A percentile compares a stretch with the other conserved stretches of the same genome.
These are phyloP conservation scores for Cystobasidiaceae sp. DNA, from an alignment of 1,284 basidiomycete species.

Conservation along the genomic window DNA sequence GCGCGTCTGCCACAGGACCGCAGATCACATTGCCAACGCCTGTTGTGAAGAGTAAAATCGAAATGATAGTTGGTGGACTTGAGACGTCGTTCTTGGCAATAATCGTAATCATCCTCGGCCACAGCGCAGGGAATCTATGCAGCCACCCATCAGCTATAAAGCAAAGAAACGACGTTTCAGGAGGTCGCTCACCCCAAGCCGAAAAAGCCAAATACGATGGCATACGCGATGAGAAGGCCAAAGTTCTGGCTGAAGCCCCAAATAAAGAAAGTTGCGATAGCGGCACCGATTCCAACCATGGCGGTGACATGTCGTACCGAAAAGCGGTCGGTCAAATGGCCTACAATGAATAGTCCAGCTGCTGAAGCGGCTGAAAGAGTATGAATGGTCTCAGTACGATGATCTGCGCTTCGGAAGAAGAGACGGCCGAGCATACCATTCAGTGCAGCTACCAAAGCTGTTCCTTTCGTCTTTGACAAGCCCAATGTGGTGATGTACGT, in stretches of 20 bases:
- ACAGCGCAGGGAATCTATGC: conserved; percentile 41
- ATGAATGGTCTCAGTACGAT: not conserved
- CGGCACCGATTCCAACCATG: conserved; percentile 42
- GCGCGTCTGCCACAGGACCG: conserved; percentile 34
- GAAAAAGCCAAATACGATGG: conserved; percentile 38
- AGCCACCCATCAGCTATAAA: not conserved
- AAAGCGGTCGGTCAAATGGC: conserved; percentile 45
- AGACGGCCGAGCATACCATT: conserved; percentile 39
- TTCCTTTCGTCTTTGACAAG: conserved; percentile 43
- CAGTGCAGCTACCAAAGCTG: conserved; percentile 45
- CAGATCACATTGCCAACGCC: conserved; percentile 48
- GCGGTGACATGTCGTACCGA: conserved; percentile 43
- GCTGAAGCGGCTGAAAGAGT: conserved; percentile 41
- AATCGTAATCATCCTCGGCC: conserved; percentile 43
- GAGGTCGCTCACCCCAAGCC: conserved; percentile 33
- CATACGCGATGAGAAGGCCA: conserved; percentile 40
- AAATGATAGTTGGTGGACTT: conserved; percentile 43
- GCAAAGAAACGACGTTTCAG: not conserved
- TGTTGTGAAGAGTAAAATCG: conserved; percentile 44
- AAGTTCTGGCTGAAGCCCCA: conserved; percentile 47
- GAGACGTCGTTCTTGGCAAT: conserved; percentile 46
- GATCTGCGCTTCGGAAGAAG: not conserved
- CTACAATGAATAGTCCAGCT: conserved; percentile 44
- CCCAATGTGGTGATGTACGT: conserved; percentile 44
- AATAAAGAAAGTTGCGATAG: conserved; percentile 44